Evolutionary conservation across 2,329 filamentous ascomycete genomes (phyloP), one percentile per base, ranked within the genome.

Genomic region (Balansia obtecta): DNA sequence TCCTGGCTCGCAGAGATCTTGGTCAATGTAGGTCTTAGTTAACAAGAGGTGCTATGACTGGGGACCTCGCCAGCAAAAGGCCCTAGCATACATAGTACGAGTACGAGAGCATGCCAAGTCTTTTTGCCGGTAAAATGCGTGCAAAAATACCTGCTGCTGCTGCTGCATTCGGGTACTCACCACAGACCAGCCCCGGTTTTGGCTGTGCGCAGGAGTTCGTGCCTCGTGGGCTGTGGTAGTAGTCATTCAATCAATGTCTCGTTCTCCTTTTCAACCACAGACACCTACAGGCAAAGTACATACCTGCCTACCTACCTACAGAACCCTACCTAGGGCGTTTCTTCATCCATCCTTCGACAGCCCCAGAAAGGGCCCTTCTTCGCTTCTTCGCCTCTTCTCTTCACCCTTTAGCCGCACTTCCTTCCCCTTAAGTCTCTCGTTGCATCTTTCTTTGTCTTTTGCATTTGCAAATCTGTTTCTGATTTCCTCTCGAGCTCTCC

Each of bases 221-320:
- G 20, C 20, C 20, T n/a, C n/a, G n/a, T n/a, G n/a, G n/a, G n/a
- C n/a, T n/a, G n/a, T n/a, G n/a, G n/a, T n/a, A 37, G 8, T 37
- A 37, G 34, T 15, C 8, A 12, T 37, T 37, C 34, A 37, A 37
- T 37, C 27, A 22, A 22, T 27, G 16, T 42, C 40, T 22, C 9
- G 41, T 43, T 45, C 48, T 42, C 42, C 46, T 52, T 45, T 45
- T 48, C 50, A 38, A 47, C 46, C n/a, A 37, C 12, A 38, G 42
- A 30, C 42, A 27, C 34, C 34, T 37, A 37, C 11, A 37, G 11
- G 34, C 27, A 27, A 27, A 27, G 2, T 37, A 15, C 11, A 6
- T 22, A 44, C 37, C 45, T 20, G 30, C 20, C 20, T 22, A 22
- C 20, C 20, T 22, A 22, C 20, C 20, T 22, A 22, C 20, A n/a